Evolutionary conservation across 768 basidiomycete species (phyloP).

Genomic region (Lentinus tigrinus): DNA sequence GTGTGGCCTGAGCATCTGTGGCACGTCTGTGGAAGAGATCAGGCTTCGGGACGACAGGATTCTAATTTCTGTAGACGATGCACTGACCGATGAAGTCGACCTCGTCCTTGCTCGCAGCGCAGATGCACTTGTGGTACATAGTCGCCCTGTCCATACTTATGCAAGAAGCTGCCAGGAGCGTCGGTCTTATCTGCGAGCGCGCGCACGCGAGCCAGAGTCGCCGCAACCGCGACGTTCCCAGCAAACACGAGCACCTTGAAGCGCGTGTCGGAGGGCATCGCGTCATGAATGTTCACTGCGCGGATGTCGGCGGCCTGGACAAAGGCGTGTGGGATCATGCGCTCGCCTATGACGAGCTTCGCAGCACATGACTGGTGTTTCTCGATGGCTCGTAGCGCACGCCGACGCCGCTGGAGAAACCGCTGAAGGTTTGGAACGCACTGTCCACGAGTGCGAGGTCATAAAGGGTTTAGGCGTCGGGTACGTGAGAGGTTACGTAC

Average conservation of each 20-base stretch:
- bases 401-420: constrained; percentile 46
- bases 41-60: constrained; percentile 33
- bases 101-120: background rate
- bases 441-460: constrained; percentile 25
- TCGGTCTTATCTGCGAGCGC: constrained; percentile 18
- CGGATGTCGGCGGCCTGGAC: constrained; percentile 46
- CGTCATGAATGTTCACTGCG: constrained; percentile 49
- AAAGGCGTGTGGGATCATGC: constrained; percentile 46
- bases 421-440: constrained; percentile 42
- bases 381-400: constrained; percentile 46
- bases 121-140: background rate
- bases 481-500: constrained; percentile 24
- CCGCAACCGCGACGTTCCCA: constrained; percentile 33
- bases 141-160: constrained; percentile 3
- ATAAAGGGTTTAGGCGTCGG: background rate
- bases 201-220: constrained; percentile 15
- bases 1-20: constrained; percentile 45
- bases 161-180: constrained; percentile 17
- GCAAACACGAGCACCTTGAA: constrained; percentile 50
- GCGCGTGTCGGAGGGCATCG: constrained; percentile 44
- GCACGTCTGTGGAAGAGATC: constrained; percentile 44
- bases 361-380: constrained; percentile 36
- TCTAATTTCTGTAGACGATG: background rate
- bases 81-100: background rate
- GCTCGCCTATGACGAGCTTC: constrained; percentile 46